Percentiles rank a stretch among this genome's conserved stretches.
These are phyloP conservation scores for Pleurotus cornucopiae DNA, from an alignment of 768 basidiomycete genomes.

Conservation along the genomic window DNA sequence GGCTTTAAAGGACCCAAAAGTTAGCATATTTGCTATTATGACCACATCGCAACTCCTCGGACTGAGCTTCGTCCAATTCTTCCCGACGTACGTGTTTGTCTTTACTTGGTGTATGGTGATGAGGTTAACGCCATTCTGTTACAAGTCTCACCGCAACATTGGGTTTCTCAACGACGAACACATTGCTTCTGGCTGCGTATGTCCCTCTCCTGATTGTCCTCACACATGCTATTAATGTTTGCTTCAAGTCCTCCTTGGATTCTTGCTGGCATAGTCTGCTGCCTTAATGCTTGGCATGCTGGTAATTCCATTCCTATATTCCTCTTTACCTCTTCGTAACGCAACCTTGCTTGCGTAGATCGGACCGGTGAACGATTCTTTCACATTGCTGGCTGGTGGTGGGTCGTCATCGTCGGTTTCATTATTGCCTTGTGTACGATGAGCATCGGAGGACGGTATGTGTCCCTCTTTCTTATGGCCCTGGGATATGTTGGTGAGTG, in stretches of 20 bases:
- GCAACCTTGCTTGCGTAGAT: constrained; percentile 25
- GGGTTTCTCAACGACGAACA: constrained; percentile 56
- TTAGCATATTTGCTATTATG: constrained; percentile 51
- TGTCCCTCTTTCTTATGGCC: constrained; percentile 63
- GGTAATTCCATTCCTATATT: constrained; percentile 15
- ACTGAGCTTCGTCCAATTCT: constrained; percentile 60
- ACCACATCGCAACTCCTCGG: constrained; percentile 46
- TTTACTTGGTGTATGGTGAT: not conserved
- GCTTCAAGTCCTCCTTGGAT: constrained; percentile 57
- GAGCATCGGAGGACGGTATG: constrained; percentile 49
- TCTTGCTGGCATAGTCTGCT: constrained; percentile 44
- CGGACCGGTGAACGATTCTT: constrained; percentile 62
- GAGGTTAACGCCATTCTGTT: not conserved
- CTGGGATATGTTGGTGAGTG: constrained; percentile 39
- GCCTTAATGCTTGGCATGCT: constrained; percentile 52
- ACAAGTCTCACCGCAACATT: constrained; percentile 53
- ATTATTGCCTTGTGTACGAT: constrained; percentile 56
- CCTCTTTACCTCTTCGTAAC: not conserved
- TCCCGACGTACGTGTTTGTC: constrained; percentile 35
- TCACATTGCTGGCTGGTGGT: constrained; percentile 55
- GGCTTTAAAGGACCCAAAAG: constrained; percentile 53
- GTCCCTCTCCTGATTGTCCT: constrained; percentile 12
- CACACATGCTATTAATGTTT: not conserved
- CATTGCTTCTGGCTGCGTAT: constrained; percentile 58
- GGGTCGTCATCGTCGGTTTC: constrained; percentile 57